phyloP scores from a whole-genome alignment of 2,329 filamentous ascomycete genomes.

The Capronia americana region DNA sequence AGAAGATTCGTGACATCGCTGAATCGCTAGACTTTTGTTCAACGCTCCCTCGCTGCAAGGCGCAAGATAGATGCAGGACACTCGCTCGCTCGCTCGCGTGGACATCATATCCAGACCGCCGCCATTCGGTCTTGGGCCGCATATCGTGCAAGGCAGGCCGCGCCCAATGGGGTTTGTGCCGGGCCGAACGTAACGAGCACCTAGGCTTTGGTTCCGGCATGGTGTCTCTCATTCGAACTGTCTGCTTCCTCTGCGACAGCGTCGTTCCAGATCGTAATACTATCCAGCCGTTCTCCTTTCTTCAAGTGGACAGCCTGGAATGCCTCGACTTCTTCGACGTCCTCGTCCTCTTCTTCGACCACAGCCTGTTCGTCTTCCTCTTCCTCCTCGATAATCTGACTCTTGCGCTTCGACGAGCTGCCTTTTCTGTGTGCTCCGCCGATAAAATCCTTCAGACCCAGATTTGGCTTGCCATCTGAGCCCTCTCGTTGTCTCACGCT shows the following conservation, averaged over 20 bases:
- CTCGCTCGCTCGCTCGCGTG: not conserved
- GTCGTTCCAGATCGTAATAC: conserved; percentile 40
- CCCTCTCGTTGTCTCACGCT: conserved; percentile 39
- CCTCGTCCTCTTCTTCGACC: conserved; percentile 51
- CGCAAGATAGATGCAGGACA: not conserved
- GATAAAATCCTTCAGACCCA: conserved; percentile 31
- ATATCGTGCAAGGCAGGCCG: too few species aligned
- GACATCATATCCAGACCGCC: not conserved
- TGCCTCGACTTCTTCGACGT: conserved; percentile 43
- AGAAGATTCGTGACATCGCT: not conserved
- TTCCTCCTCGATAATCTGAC: conserved; percentile 50
- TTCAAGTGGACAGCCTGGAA: conserved; percentile 37
- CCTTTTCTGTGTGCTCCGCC: conserved; percentile 44
- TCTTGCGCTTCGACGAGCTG: conserved; percentile 42
- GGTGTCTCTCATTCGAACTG: not conserved
- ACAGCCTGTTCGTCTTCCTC: conserved; percentile 45
- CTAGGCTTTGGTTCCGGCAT: not conserved
- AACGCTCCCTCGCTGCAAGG: not conserved
- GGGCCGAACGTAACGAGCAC: not conserved
- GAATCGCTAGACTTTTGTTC: not conserved
- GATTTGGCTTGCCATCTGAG: conserved; percentile 41
- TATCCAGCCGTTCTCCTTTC: conserved; percentile 39
- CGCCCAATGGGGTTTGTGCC: too few species aligned
- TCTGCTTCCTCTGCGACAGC: conserved; percentile 26
- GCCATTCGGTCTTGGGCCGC: too few species aligned